Evolutionary conservation across 345 rosid genomes (phyloP).

Genomic region (Ricinus communis): DNA sequence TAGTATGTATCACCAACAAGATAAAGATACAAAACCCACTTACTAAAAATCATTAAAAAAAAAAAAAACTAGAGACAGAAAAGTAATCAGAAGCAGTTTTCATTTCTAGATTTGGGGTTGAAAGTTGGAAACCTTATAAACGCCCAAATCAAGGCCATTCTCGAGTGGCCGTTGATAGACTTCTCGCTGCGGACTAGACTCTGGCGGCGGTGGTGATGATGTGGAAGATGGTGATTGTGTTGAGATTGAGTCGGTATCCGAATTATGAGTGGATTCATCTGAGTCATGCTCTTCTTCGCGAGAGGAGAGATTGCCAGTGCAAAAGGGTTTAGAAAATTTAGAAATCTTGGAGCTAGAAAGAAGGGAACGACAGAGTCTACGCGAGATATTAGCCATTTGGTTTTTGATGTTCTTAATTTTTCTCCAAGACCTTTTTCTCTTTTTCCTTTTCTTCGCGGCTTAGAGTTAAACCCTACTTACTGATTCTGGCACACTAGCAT

Average conservation of each 20-base stretch:
- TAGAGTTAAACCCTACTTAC: conserved; percentile 17
- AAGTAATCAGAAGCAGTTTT: not conserved
- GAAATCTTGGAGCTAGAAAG: conserved; percentile 40
- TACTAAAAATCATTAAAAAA: not conserved
- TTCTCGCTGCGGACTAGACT: conserved; percentile 28
- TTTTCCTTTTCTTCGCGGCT: too few relatives aligned
- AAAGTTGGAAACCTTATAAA: conserved; percentile 55
- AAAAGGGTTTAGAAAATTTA: conserved; percentile 44
- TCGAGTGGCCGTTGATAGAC: conserved; percentile 59
- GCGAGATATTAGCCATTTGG: conserved; percentile 53
- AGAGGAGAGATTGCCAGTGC: conserved; percentile 41
- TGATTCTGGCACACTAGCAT: too few relatives aligned
- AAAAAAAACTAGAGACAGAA: not conserved
- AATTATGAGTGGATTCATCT: conserved; percentile 33
- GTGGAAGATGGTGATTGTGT: conserved; percentile 10
- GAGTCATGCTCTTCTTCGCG: conserved; percentile 19
- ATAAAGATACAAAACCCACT: too few relatives aligned
- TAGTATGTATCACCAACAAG: not conserved
- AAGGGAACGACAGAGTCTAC: conserved; percentile 50
- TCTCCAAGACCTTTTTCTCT: not conserved
- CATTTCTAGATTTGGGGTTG: not conserved
- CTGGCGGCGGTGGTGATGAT: conserved; percentile 10
- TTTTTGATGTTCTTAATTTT: conserved; percentile 17
- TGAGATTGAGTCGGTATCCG: conserved; percentile 40
- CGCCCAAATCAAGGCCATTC: conserved; percentile 72